These are phyloP conservation scores for Acacia acuminata DNA, from an alignment of 306 rosid genomes.

Conservation along the genomic window DNA sequence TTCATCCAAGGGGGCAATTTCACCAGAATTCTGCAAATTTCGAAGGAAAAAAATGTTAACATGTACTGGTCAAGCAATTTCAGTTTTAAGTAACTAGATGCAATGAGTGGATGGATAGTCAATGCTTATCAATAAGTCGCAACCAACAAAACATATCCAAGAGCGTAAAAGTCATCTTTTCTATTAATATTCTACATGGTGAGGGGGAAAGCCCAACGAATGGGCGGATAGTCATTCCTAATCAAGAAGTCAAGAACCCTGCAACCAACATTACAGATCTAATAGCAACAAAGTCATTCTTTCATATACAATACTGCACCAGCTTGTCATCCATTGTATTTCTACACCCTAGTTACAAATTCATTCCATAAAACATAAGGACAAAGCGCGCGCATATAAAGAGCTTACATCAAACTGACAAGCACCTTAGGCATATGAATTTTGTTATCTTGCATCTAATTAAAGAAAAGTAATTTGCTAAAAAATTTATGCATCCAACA, in stretches of 20 bases:
- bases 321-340: background rate
- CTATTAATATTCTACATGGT: background rate
- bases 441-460: too few species aligned
- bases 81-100: background rate
- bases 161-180: background rate
- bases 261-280: background rate
- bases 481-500: background rate
- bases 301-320: background rate
- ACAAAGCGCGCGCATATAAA: too few species aligned
- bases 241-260: too few species aligned
- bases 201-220: background rate
- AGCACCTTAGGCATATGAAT: background rate
- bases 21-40: slow-evolving; percentile 85
- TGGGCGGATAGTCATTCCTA: background rate
- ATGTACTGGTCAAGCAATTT: background rate
- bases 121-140: background rate
- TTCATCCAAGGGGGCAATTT: slow-evolving; percentile 89
- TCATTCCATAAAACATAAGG: too few species aligned
- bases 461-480: background rate
- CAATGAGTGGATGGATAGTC: background rate
- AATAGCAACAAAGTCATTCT: background rate
- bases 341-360: background rate
- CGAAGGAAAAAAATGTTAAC: slow-evolving; percentile 4
- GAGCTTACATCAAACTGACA: background rate
- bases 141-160: background rate